phyloP scores from a whole-genome alignment of 2,329 filamentous ascomycete genomes.

The Immersiporthe knoxdaviesiana region DNA sequence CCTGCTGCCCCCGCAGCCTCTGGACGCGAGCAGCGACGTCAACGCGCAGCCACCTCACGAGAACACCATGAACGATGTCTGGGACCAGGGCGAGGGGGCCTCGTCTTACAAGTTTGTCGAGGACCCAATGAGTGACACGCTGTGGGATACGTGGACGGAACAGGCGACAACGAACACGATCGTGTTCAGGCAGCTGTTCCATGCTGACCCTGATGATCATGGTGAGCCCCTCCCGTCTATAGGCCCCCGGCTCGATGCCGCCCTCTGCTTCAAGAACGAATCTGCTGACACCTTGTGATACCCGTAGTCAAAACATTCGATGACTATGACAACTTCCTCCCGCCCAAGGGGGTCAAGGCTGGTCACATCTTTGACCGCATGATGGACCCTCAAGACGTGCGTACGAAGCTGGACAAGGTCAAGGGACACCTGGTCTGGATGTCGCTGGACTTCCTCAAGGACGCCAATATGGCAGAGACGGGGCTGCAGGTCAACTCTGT shows the following conservation, averaged over 20 bases:
- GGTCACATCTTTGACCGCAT: constrained; percentile 87
- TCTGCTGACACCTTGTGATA: not conserved
- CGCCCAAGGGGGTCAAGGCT: constrained; percentile 70
- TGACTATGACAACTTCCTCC: constrained; percentile 83
- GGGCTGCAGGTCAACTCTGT: constrained; percentile 83
- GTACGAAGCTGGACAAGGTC: constrained; percentile 75
- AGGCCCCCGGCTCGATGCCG: not conserved
- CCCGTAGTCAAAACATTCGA: constrained; percentile 79
- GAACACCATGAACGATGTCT: constrained; percentile 66
- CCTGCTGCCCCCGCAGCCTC: constrained; percentile 72
- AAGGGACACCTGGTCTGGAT: constrained; percentile 93
- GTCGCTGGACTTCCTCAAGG: constrained; percentile 83
- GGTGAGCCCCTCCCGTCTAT: constrained; percentile 56
- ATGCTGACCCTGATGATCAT: constrained; percentile 85
- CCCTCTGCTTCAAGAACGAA: not conserved
- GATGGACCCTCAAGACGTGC: constrained; percentile 72
- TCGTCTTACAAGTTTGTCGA: constrained; percentile 67
- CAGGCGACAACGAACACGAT: constrained; percentile 73
- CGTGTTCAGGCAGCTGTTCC: constrained; percentile 79
- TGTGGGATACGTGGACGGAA: constrained; percentile 71
- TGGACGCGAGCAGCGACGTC: constrained; percentile 67
- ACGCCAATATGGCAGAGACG: constrained; percentile 87
- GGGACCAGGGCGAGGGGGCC: constrained; percentile 63
- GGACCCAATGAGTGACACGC: constrained; percentile 69
- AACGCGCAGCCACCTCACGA: constrained; percentile 75